Evolutionary conservation across 1,284 basidiomycete genomes (phyloP).

Genomic region (Pisolithus thermaeus): DNA sequence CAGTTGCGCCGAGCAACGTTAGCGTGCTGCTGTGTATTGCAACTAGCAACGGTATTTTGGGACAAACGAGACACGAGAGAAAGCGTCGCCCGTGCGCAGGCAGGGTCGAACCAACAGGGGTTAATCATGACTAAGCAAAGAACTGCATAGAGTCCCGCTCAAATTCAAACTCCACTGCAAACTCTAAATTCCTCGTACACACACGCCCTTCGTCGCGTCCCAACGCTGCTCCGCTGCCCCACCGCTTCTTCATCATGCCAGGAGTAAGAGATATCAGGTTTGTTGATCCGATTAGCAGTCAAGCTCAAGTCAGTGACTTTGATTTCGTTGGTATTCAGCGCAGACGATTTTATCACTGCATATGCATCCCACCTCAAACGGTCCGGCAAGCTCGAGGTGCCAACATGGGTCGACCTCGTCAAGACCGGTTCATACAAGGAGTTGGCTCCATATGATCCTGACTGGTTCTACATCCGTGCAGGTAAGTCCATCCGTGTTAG

Average conservation of each 20-base stretch:
- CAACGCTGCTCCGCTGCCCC: conserved; percentile 38
- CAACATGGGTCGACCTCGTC: conserved; percentile 98
- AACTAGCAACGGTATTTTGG: too few species aligned
- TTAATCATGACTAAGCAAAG: conserved; percentile 31
- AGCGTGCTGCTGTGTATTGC: background rate
- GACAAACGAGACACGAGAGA: too few species aligned
- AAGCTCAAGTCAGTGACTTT: conserved; percentile 16
- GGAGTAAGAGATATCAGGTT: conserved; percentile 91
- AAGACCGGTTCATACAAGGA: conserved; percentile 99
- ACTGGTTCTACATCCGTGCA: conserved; percentile 99
- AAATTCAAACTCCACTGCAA: conserved; percentile 30
- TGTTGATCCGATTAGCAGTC: conserved; percentile 19
- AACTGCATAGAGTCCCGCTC: conserved; percentile 41
- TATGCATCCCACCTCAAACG: conserved; percentile 94
- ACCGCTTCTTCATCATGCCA: conserved; percentile 63
- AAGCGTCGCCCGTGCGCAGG: too few species aligned
- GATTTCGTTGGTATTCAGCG: conserved; percentile 39
- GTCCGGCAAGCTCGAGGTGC: conserved; percentile 97
- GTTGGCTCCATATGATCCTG: conserved; percentile 97
- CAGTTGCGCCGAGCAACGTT: background rate
- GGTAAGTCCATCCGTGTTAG: conserved; percentile 47
- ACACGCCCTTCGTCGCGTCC: conserved; percentile 36
- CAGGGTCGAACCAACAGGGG: too few species aligned
- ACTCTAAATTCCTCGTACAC: conserved; percentile 35
- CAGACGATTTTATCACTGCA: conserved; percentile 87